Evolutionary conservation across 225 moss, liverwort and hornwort species (phyloP).

Genomic region (Asterella californica): DNA sequence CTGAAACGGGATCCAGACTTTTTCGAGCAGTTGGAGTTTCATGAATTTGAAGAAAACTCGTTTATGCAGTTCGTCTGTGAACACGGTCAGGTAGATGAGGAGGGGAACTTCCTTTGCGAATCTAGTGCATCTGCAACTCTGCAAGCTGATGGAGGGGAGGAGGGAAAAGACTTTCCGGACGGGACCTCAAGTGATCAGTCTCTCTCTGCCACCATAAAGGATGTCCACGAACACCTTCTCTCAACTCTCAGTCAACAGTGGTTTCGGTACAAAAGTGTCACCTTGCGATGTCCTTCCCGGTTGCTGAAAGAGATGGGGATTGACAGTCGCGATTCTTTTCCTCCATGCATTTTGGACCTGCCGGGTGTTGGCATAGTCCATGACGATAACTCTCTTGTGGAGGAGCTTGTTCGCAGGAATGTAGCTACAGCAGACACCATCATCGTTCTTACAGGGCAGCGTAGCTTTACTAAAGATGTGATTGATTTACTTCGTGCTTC

Average conservation of each 20-base stretch:
- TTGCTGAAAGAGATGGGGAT: constrained; percentile 21
- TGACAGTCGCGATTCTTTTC: not conserved
- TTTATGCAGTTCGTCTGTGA: constrained; percentile 30
- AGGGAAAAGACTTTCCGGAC: not conserved
- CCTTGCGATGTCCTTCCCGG: constrained; percentile 26
- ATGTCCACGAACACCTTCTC: constrained; percentile 1
- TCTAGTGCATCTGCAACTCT: constrained; percentile 4
- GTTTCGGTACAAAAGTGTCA: constrained; percentile 32
- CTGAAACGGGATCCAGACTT: constrained; percentile 8
- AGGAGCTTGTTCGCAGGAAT: constrained; percentile 27
- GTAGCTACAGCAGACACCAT: constrained; percentile 22
- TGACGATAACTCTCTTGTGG: constrained; percentile 26
- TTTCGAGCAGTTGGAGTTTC: constrained; percentile 20
- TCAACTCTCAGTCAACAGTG: constrained; percentile 4
- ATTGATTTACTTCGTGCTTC: constrained; percentile 14
- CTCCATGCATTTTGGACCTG: constrained; percentile 26
- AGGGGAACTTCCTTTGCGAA: constrained; percentile 8
- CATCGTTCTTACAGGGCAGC: constrained; percentile 27
- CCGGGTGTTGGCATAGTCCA: constrained; percentile 20
- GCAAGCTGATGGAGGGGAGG: constrained; percentile 19
- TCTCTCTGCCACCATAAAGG: not conserved
- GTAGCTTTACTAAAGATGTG: constrained; percentile 24
- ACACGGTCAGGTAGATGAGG: constrained; percentile 5
- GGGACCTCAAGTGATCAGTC: not conserved
- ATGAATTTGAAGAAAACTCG: constrained; percentile 15